Base-by-base conservation (phyloP, 148 eudicot genomes). In the Hydrangea macrophylla region DNA sequence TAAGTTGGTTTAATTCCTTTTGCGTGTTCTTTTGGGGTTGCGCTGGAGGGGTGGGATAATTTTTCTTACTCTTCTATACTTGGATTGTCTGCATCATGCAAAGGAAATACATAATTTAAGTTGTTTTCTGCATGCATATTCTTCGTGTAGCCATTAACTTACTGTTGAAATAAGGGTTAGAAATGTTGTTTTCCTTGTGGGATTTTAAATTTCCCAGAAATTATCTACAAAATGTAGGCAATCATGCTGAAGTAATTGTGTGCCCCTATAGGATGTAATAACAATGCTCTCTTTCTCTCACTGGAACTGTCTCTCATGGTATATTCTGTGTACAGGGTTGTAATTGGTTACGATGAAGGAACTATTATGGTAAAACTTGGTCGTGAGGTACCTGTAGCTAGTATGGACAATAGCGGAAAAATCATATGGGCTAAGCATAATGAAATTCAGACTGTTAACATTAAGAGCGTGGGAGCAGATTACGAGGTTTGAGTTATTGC, bases 381-480 rank as follows among this genome's bases (percentile, higher is more conserved):
- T 30, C 85, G 93, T 36, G 98, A 92, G 73, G 87, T 80, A 67
- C 98, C 98, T 44, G 85, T 92, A 69, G 91, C 96, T 69, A 89
- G 98, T 73, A 92, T 92, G 98, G 96, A 92, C 66, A 92, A 76
- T 37, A 81, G 93, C 67, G 98, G 98, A 17, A 89, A 92, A 79
- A 87, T 92, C 32, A 89, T 92, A 71, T 89, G 92, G 92, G 90
- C 98, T 5, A 89, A 88, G 82, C 98, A 92, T 80, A 89, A 92
- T 73, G 96, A 92, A 70, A 82, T 92, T 65, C 96, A 89, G 75
- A 92, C 98, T 60, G 85, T 80, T 11, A 90, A 89, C 77, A 89
- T 89, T 66, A 85, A 84, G 81, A 90, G 91, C 72, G 90, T 92
- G 69, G 96, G 96, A 68, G 81, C 92, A 73, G 90, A 82, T 77